These are phyloP conservation scores for Aspergillus caelatus DNA, from an alignment of 2,329 filamentous ascomycete genomes.

Conservation along the genomic window DNA sequence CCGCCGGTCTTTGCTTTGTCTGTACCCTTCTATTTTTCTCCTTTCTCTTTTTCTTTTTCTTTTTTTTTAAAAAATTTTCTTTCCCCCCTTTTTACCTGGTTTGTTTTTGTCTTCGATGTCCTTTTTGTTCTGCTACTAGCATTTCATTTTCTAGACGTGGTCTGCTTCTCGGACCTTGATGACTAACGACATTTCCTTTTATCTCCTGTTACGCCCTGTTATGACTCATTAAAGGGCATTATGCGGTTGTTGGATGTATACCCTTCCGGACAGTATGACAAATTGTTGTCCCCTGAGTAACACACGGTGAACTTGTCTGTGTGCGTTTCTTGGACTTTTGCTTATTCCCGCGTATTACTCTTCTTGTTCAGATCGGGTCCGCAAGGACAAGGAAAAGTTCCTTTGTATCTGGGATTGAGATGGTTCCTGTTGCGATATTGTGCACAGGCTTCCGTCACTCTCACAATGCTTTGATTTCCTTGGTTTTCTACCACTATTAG, in stretches of 20 bases:
- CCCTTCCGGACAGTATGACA: slow-evolving; percentile 8
- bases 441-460: background rate
- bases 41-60: background rate
- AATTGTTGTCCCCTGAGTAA: background rate
- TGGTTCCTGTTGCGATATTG: background rate
- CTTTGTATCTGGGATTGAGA: background rate
- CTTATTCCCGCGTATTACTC: background rate
- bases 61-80: background rate
- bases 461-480: background rate
- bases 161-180: slow-evolving; percentile 12
- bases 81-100: slow-evolving; percentile 5
- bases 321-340: slow-evolving; percentile 2
- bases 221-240: slow-evolving; percentile 6
- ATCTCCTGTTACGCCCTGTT: slow-evolving; percentile 18
- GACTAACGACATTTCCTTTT: slow-evolving; percentile 19
- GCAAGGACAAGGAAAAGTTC: slow-evolving; percentile 19
- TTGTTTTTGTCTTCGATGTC: background rate
- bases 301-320: background rate
- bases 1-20: background rate
- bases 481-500: background rate
- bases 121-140: slow-evolving; percentile 4
- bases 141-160: slow-evolving; percentile 13
- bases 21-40: background rate
- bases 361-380: slow-evolving; percentile 15
- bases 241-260: slow-evolving; percentile 8